Evolutionary conservation across 208 protist species (phyloP).

Genomic region (Trypanosoma melophagium): DNA sequence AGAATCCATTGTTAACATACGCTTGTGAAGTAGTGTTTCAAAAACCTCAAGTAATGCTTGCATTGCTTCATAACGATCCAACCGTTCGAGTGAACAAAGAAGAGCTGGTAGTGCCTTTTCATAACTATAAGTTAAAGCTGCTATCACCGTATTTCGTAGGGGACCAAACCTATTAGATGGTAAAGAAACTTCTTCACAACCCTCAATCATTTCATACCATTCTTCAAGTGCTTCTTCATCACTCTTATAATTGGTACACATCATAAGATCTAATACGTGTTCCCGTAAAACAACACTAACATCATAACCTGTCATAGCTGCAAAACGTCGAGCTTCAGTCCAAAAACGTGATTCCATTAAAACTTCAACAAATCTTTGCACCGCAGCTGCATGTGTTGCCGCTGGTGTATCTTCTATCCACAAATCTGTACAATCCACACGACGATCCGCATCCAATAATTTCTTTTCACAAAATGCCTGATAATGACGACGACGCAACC

Average conservation of each 20-base stretch:
- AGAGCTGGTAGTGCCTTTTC: constrained; percentile 44
- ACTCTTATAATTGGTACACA: constrained; percentile 16
- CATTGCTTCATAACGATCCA: constrained; percentile 70
- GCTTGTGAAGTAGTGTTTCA: constrained; percentile 34
- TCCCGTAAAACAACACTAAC: constrained; percentile 44
- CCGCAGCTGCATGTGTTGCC: constrained; percentile 37
- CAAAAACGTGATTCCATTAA: constrained; percentile 75
- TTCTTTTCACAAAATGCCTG: constrained; percentile 81
- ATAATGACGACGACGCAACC: constrained; percentile 66
- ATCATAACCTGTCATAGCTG: constrained; percentile 35
- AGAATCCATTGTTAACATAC: neutral
- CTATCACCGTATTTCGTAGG: constrained; percentile 46
- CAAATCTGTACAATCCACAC: constrained; percentile 72
- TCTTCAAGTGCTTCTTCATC: constrained; percentile 44
- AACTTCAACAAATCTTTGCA: constrained; percentile 51
- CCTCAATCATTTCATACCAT: constrained; percentile 48
- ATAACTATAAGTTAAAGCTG: constrained; percentile 55
- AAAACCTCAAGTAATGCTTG: constrained; percentile 67
- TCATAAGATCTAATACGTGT: constrained; percentile 57
- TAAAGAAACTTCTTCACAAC: constrained; percentile 61
- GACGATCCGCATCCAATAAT: constrained; percentile 55
- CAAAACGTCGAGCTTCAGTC: constrained; percentile 68
- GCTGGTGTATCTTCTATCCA: constrained; percentile 61
- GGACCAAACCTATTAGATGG: constrained; percentile 55
- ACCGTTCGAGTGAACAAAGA: constrained; percentile 38